Evolutionary conservation across 495 filamentous ascomycete genomes (phyloP), one percentile per base, ranked within the genome.

Genomic region (Xylaria castorea): DNA sequence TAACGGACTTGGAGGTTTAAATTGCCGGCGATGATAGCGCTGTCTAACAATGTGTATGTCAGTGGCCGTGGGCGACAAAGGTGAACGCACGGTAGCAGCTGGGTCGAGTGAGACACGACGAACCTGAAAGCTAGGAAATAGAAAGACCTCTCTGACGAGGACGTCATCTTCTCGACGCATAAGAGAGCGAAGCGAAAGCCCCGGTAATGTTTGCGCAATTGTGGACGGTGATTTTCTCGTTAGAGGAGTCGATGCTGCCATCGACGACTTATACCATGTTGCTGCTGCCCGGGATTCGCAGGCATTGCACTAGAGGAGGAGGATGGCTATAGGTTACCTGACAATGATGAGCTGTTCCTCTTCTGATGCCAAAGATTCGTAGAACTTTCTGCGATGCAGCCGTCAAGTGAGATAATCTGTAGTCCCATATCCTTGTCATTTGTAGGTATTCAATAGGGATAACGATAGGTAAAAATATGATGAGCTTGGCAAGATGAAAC

Each of bases 1-100:
- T 61, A 69, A 14, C 67, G 53, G 51, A 40, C 51, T 20, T 69
- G 67, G 40, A 69, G 53, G 25, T 69, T 60, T 5, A 36, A 7
- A 36, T 18, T 58, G 50, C 67, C 20, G 2, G 14, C 25, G 40
- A 69, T 18, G 20, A 69, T 12, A 36, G 53, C 53, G 38, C 67
- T 69, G 53, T 48, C 8, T 1, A 11, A 38, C 44, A 30, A 68
- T 7, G 36, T 12, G 20, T 20, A 36, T 40, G 48, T 55, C 8
- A 57, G 66, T 30, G 46, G 20, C 57, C 6, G 50, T 42, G 50
- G 36, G 32, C 32, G n/a, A 9, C 25, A 22, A 27, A 1, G 14
- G 27, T n/a, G 64, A 12, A 65, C 11, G 14, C 11, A 44, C 8
- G 38, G 38, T 40, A 50, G 8, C 27, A 16, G 22, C 11, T 11